Base-by-base conservation (phyloP, 2,329 filamentous ascomycete genomes). In the Cladophialophora bantiana region DNA sequence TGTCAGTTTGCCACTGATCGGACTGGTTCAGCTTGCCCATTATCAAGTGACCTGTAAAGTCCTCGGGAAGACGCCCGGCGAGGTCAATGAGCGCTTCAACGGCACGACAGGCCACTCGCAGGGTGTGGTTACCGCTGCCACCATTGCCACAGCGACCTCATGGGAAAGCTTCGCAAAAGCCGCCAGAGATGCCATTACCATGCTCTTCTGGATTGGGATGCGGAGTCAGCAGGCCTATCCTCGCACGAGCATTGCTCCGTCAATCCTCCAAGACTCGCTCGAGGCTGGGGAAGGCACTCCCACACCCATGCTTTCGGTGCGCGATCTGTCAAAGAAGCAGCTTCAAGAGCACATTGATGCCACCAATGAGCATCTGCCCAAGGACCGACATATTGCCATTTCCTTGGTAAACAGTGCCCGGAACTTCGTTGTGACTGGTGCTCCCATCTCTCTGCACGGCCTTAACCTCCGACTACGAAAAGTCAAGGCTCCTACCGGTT, bases 151-250 rank as follows among this genome's bases (percentile, higher is more conserved):
- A 4, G 92, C 94, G 3, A 91, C 92, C 72, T 93, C 91, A 34
- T 99, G 95, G 95, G 93, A 97, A 70, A 92, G 92, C 0, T 99
- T 95, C 78, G 88, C 91, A 71, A 89, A 91, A 75, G 88, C 92
- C 63, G 87, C 93, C 63, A 89, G 86, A 74, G 89, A 92, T 73
- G 91, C 94, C 2, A 83, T 99, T 70, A 95, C 92, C 35, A 92
- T 97, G 75, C 90, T 99, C 35, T 99, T 99, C 85, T 99, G 95
- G 95, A 97, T 99, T 73, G 95, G 96, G 77, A 89, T 94, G 68
- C 90, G 95, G 75, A 97, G 94, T 79, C 95, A 99, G 80, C 95
- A 99, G 80, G 94, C 94, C 1, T 99, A 97, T 81, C 96, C 95
- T 45, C 89, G 92, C 73, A 99, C 95, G 3, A 98, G 95, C 38